Base-by-base conservation (phyloP, 169 alveolate species). In the Hepatocystis sp. region DNA sequence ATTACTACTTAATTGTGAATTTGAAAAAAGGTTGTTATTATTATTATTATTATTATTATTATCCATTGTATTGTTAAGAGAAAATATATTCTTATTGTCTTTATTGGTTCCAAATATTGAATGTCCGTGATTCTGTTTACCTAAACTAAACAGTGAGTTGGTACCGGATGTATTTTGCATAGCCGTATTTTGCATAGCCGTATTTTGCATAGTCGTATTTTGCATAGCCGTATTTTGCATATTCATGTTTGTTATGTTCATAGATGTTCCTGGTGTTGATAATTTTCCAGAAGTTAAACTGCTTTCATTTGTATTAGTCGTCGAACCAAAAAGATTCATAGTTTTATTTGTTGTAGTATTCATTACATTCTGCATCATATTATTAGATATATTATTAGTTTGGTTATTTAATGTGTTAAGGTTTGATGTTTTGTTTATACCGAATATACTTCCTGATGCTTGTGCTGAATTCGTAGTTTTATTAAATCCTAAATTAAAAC, bases 121-220 rank as follows among this genome's bases (percentile, higher is more conserved):
- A n/a, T n/a, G n/a, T n/a, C n/a, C n/a, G n/a, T n/a, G n/a, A n/a
- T n/a, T n/a, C 4, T 58, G 17, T 2, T 34, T 34, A 34, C 8
- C 65, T 39, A 76, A 76, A 44, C 76, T 64, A 44, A 52, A 36
- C 47, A 76, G 10, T n/a, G 56, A 21, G 36, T 11, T 36, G 34
- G 15, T 52, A 13, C 40, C n/a, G n/a, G n/a, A n/a, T n/a, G n/a
- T n/a, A n/a, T n/a, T n/a, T n/a, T n/a, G n/a, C n/a, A n/a, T n/a
- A n/a, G n/a, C n/a, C n/a, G n/a, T n/a, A n/a, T n/a, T n/a, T n/a
- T n/a, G n/a, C n/a, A n/a, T n/a, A n/a, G n/a, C n/a, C n/a, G n/a
- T n/a, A n/a, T n/a, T n/a, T n/a, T n/a, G n/a, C n/a, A n/a, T n/a
- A n/a, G n/a, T n/a, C n/a, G n/a, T n/a, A n/a, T n/a, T n/a, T n/a